Conservation (phyloP, 2,329 filamentous ascomycete species). For the Clonostachys chloroleuca region DNA sequence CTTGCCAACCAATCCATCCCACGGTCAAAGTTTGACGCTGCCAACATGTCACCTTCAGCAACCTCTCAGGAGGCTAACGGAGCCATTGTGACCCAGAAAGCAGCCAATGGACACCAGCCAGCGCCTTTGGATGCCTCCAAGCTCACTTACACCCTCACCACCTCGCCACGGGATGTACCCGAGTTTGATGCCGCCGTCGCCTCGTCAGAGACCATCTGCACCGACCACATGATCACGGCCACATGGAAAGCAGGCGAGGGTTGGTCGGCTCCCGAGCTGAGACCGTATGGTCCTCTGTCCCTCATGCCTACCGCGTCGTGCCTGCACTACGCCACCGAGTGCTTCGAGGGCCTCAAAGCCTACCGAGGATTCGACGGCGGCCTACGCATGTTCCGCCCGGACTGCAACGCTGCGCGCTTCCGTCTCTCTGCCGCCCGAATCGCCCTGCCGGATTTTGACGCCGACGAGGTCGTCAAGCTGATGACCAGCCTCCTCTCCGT, state of each 20-base stretch:
- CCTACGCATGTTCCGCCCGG: conserved; percentile 71
- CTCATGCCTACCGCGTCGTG: conserved; percentile 78
- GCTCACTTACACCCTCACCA: conserved; percentile 49
- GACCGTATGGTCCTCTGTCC: conserved; percentile 71
- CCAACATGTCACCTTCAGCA: too few relatives aligned
- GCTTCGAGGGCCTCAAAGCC: conserved; percentile 81
- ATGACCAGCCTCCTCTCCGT: conserved; percentile 67
- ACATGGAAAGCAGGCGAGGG: conserved; percentile 61
- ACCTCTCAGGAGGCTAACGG: too few relatives aligned
- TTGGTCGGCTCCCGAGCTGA: conserved; percentile 70
- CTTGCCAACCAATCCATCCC: too few relatives aligned
- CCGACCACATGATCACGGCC: conserved; percentile 85
- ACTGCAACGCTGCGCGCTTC: conserved; percentile 66
- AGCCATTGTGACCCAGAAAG: too few relatives aligned
- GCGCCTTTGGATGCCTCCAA: conserved; percentile 48
- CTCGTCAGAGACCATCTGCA: conserved; percentile 54
- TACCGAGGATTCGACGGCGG: conserved; percentile 75
- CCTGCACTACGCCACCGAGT: conserved; percentile 87
- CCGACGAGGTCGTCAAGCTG: conserved; percentile 68
- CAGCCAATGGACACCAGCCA: too few relatives aligned
- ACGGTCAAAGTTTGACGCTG: too few relatives aligned
- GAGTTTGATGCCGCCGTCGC: conserved; percentile 39
- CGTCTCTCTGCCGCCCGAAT: conserved; percentile 59
- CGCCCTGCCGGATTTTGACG: conserved; percentile 69
- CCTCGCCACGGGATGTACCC: conserved; percentile 46